Evolutionary conservation across 2,329 filamentous ascomycete species (phyloP).

Genomic region (Mycosphaerella sp.): DNA sequence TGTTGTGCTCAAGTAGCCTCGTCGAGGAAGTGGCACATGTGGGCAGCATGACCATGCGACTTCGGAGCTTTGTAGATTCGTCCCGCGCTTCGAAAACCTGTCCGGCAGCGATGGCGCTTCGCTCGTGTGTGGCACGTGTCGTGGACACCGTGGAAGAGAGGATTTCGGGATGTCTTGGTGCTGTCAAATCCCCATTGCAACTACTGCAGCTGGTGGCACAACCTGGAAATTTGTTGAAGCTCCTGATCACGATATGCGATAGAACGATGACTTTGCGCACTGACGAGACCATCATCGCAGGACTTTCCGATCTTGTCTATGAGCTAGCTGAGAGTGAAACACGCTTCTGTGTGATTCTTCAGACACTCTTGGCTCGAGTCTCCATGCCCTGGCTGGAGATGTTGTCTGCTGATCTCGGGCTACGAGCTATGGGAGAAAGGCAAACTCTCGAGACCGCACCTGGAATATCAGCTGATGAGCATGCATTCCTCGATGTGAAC

Average conservation of each 20-base stretch:
- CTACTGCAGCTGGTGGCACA: conserved; percentile 38
- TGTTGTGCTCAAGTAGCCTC: conserved; percentile 48
- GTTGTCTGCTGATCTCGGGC: conserved; percentile 21
- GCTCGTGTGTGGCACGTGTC: conserved; percentile 36
- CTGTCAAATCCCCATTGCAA: conserved; percentile 36
- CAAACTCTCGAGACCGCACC: neutral
- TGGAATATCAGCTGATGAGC: neutral
- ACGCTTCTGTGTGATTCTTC: conserved; percentile 15
- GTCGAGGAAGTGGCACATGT: conserved; percentile 39
- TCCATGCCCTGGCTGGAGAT: conserved; percentile 27
- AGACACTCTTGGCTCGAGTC: conserved; percentile 20
- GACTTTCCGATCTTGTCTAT: conserved; percentile 21
- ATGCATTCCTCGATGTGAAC: neutral
- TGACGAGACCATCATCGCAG: conserved; percentile 25
- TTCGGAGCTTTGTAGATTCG: conserved; percentile 16
- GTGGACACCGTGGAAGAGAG: conserved; percentile 38
- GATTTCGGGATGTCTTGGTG: conserved; percentile 29
- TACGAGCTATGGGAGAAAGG: neutral
- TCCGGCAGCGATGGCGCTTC: conserved; percentile 39
- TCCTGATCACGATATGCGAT: conserved; percentile 14
- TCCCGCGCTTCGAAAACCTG: conserved; percentile 18
- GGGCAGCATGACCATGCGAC: conserved; percentile 29
- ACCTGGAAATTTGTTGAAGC: conserved; percentile 30
- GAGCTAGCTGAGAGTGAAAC: conserved; percentile 13
- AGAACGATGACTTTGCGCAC: conserved; percentile 3